Conservation (phyloP, 768 basidiomycete species). For the Tubosaeta sp. region DNA sequence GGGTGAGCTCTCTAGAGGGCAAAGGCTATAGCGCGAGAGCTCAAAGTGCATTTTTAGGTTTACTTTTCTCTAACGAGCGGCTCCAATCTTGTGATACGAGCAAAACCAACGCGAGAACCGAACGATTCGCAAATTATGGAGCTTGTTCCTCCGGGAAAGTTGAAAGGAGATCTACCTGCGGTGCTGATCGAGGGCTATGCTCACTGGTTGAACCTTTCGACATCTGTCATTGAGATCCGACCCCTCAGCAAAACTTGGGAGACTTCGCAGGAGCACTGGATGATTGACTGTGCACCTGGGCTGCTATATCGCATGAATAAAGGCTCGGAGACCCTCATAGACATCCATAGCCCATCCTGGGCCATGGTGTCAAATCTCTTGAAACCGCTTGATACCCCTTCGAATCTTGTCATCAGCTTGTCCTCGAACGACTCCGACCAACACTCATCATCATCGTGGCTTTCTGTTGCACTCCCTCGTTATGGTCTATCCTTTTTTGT, state of each 20-base stretch:
- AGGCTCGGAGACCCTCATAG: constrained; percentile 16
- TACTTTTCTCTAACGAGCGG: constrained; percentile 8
- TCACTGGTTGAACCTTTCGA: constrained; percentile 30
- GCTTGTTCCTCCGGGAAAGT: constrained; percentile 19
- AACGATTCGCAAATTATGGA: constrained; percentile 6
- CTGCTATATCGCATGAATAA: constrained; percentile 2
- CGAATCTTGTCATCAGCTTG: constrained; percentile 19
- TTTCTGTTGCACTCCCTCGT: constrained; percentile 37
- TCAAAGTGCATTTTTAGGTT: constrained; percentile 6
- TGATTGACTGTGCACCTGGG: constrained; percentile 7
- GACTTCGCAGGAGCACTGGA: constrained; percentile 24
- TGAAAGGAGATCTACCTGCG: constrained; percentile 24
- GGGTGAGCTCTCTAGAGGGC: background rate
- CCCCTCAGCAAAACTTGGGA: constrained; percentile 23
- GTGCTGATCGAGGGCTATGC: constrained; percentile 17
- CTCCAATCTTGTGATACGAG: constrained; percentile 10
- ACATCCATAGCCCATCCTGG: constrained; percentile 27
- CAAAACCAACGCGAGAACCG: no score
- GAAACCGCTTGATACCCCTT: constrained; percentile 17
- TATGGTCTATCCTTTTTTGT: constrained; percentile 39
- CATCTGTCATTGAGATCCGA: constrained; percentile 23
- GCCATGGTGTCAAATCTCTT: constrained; percentile 23
- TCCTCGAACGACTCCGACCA: background rate
- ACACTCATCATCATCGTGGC: background rate
- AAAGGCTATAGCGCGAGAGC: background rate